A percentile compares a stretch with the other conserved stretches of the same genome.
These are phyloP conservation scores for Dioscorea alata DNA, from an alignment of 106 monocot species.

Conservation along the genomic window DNA sequence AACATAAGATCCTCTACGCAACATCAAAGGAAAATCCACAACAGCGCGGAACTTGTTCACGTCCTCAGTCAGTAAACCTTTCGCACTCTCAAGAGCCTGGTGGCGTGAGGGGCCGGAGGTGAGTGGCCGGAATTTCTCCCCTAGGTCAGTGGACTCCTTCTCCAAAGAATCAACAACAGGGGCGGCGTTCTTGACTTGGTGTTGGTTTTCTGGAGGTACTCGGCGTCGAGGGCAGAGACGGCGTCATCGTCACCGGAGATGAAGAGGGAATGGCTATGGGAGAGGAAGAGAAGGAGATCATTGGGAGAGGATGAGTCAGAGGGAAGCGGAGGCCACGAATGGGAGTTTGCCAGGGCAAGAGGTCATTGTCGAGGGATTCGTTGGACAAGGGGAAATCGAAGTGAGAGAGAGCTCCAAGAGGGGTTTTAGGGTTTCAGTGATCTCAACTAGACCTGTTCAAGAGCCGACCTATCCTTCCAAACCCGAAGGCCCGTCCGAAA, in stretches of 20 bases:
- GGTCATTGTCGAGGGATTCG: conserved; percentile 40
- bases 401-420: conserved; percentile 35
- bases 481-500: too few relatives aligned
- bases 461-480: too few relatives aligned
- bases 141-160: conserved; percentile 38
- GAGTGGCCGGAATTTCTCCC: conserved; percentile 24
- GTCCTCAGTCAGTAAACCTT: conserved; percentile 35
- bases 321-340: conserved; percentile 68
- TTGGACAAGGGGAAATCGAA: conserved; percentile 30
- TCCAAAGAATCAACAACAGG: conserved; percentile 16
- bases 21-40: conserved; percentile 16
- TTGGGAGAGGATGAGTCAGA: conserved; percentile 3
- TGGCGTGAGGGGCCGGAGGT: conserved; percentile 22
- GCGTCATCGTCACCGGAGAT: conserved; percentile 64
- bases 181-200: conserved; percentile 9
- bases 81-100: conserved; percentile 46
- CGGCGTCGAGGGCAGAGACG: conserved; percentile 46
- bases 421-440: conserved; percentile 32
- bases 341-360: conserved; percentile 72
- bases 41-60: conserved; percentile 53
- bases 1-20: too few relatives aligned
- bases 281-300: conserved; percentile 30
- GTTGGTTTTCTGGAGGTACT: conserved; percentile 22
- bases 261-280: conserved; percentile 49
- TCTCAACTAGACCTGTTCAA: too few relatives aligned